These are phyloP conservation scores for Mucor irregularis DNA, from an alignment of 371 early-diverging fungal species.

Conservation along the genomic window DNA sequence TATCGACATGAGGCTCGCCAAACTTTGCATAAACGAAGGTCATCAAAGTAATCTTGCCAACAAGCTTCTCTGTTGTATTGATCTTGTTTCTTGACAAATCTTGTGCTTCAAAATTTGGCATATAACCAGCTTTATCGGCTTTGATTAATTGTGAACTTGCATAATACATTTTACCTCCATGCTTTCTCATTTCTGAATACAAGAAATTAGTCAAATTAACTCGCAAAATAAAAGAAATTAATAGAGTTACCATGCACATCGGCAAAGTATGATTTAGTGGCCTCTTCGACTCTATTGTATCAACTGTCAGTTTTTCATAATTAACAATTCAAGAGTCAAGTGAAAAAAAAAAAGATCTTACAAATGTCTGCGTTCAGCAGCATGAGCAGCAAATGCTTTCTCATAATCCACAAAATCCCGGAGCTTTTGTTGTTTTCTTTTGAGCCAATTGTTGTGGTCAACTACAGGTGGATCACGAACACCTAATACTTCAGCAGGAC, in stretches of 20 bases:
- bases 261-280: constrained; percentile 68
- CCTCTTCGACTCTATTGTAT: constrained; percentile 50
- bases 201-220: background rate
- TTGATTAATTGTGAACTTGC: constrained; percentile 55
- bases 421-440: constrained; percentile 44
- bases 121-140: constrained; percentile 61
- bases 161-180: constrained; percentile 70
- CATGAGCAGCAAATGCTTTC: constrained; percentile 54
- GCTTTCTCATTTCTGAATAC: constrained; percentile 54
- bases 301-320: background rate
- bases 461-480: constrained; percentile 41
- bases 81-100: constrained; percentile 53
- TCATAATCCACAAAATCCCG: constrained; percentile 51
- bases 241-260: constrained; percentile 58
- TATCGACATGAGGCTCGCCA: constrained; percentile 70
- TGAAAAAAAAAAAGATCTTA: constrained; percentile 25
- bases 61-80: constrained; percentile 57
- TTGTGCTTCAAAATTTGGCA: constrained; percentile 71
- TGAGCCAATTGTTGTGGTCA: constrained; percentile 36
- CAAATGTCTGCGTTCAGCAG: constrained; percentile 58
- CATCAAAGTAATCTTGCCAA: constrained; percentile 63
- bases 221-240: background rate
- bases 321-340: no score
- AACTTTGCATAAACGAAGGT: constrained; percentile 70
- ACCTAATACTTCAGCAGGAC: constrained; percentile 38